Conservation (phyloP, 2,329 filamentous ascomycete genomes). For the Cryphonectria carpinicola region DNA sequence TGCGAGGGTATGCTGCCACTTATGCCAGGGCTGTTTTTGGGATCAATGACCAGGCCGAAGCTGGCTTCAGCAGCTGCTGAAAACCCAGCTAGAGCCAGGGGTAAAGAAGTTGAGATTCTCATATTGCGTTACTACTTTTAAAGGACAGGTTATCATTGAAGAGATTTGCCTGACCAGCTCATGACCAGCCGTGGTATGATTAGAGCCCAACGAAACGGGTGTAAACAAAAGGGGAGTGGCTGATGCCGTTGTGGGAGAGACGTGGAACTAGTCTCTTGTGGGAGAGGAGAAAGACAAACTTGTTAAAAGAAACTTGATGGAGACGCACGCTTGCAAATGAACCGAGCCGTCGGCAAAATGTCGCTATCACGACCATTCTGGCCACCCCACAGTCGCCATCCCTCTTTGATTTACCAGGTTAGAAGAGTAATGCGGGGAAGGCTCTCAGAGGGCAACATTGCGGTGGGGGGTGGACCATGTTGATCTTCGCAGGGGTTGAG, state of each 20-base stretch:
- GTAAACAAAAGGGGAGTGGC: neutral
- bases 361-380: neutral
- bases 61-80: neutral
- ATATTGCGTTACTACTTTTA: neutral
- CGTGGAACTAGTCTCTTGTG: neutral
- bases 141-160: too few species aligned
- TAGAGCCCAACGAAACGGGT: neutral
- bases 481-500: constrained; percentile 7
- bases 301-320: neutral
- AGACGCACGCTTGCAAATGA: constrained; percentile 3
- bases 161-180: neutral
- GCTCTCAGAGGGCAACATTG: neutral
- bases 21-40: constrained; percentile 25
- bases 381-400: neutral
- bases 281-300: neutral
- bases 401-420: neutral
- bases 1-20: constrained; percentile 14
- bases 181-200: neutral
- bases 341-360: constrained; percentile 16
- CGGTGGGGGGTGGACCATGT: neutral
- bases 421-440: neutral
- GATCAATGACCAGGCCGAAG: constrained; percentile 23
- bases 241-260: neutral
- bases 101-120: neutral
- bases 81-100: neutral